Evolutionary conservation across 805 yeast genomes (phyloP).

Genomic region (Candida golubevii): DNA sequence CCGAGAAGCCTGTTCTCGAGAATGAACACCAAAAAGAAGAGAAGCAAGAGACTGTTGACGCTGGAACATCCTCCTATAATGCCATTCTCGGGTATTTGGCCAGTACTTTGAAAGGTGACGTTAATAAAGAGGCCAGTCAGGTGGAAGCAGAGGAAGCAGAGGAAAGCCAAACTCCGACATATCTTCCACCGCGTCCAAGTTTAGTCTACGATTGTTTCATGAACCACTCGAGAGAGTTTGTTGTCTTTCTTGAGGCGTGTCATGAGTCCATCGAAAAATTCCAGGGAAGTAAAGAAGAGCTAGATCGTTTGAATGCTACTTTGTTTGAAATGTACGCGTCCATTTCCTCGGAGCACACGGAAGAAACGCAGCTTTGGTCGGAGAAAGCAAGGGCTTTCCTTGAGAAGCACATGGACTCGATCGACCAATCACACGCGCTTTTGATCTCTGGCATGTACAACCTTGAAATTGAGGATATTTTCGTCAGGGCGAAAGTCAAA

Average conservation of each 20-base stretch:
- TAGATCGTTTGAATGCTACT: conserved; percentile 69
- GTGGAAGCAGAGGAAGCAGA: not conserved
- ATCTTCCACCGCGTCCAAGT: conserved; percentile 88
- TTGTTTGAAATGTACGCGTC: conserved; percentile 77
- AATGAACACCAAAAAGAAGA: not conserved
- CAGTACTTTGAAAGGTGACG: conserved; percentile 2
- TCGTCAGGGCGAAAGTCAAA: conserved; percentile 36
- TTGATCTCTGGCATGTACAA: conserved; percentile 56
- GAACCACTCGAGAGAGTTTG: conserved; percentile 83
- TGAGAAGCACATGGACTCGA: conserved; percentile 40
- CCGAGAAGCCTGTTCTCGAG: not conserved
- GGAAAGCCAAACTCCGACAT: conserved; percentile 48
- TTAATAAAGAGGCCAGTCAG: not conserved
- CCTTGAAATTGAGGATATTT: conserved; percentile 40
- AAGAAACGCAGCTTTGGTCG: conserved; percentile 52
- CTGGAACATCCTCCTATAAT: conserved; percentile 13
- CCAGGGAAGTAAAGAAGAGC: conserved; percentile 68
- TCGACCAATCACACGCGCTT: conserved; percentile 54
- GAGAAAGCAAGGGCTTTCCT: conserved; percentile 57
- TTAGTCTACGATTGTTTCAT: conserved; percentile 83
- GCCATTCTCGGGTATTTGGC: conserved; percentile 17
- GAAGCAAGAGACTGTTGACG: conserved; percentile 15
- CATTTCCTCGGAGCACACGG: conserved; percentile 38
- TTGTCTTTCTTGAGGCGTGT: conserved; percentile 89
- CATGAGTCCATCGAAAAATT: conserved; percentile 70